Base-by-base conservation (phyloP, 164 flowering plant genomes). In the Chloranthus sessilifolius region DNA sequence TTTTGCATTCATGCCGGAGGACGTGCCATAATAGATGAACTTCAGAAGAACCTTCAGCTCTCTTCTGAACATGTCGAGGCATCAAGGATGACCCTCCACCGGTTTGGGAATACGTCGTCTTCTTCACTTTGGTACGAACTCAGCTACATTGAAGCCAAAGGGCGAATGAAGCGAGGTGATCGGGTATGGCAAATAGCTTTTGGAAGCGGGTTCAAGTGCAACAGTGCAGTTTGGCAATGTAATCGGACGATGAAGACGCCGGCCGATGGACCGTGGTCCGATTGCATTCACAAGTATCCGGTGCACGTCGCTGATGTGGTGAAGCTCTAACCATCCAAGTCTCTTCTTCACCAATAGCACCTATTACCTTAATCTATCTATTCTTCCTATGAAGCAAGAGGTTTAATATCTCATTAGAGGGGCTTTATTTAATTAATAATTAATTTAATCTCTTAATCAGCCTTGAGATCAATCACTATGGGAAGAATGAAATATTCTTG, bases 1-100 rank as follows among this genome's bases (percentile, higher is more conserved):
- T 58, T 58, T 37, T 58, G 61, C 54, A 58, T 58, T 31, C 61
- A 58, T n/a, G 61, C 61, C 2, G 61, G 61, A 9, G 61, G 61
- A 4, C 39, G 61, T 5, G 61, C 61, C 14, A 54, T 58, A 39
- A 58, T 58, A 15, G 61, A 58, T 33, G 61, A 58, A 42, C 61
- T 58, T 3, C 47, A 49, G 48, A 58, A 58, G 55, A 49, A 58
- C 17, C 54, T 58, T 9, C 54, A 58, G 54, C 54, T 58, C 4
- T 20, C 47, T 22, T 21, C 39, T 16, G 48, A 48, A 22, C 48
- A 58, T 40, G 61, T 58, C 23, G 61, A 58, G 48, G 54, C 61
- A 3, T 58, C 61, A 22, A 29, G 62, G 43, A 58, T 58, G 62
- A 58, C 56, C 11, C 55, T 58, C 10, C 55, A 58, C 49, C 43